Base-by-base conservation (phyloP, 192 early-diverging fungal species). In the Geranomyces variabilis region DNA sequence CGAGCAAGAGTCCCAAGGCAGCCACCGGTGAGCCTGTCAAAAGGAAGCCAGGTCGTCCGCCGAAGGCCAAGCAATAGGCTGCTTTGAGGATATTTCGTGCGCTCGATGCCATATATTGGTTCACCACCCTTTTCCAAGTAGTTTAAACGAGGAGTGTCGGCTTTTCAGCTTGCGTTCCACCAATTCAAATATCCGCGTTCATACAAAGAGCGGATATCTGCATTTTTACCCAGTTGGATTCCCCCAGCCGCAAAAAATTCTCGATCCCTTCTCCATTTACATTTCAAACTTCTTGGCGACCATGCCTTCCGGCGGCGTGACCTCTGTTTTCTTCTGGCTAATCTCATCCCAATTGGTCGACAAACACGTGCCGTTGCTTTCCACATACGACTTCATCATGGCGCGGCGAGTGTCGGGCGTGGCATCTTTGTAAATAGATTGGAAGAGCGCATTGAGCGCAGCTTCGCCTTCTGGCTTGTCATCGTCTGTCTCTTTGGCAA, bases 321-420 rank as follows among this genome's bases (percentile, higher is more conserved):
- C 90, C 80, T 96, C 93, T 15, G 96, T 95, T 13, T 81, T 79
- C 60, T 87, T 88, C 79, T 92, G 90, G 29, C 87, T 84, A 46
- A 99, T 94, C 79, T 96, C 93, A 33, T 81, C 83, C 96, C 96
- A 99, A 77, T 99, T 96, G 33, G 96, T 99, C 63, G 89, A 92
- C 41, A 99, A 83, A 58, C 88, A 88, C 0, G 97, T 99, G 28
- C 97, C 97, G 62, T 93, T 94, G 79, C 90, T 93, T 77, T 99
- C 97, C 5, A 90, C 84, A 77, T 93, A 99, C 75, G 92, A 93
- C 84, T 99, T 99, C 87, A 97, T 90, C 97, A 99, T 98, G 0
- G 97, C 96, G 21, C 91, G 83, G 59, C 84, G 84, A 9, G 92
- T 91, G 55, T 99, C 92, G 22, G 92, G 90, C 70, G 88, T 90